Conservation (phyloP, 1,139 yeast species). For the Candida sanyaensis region DNA sequence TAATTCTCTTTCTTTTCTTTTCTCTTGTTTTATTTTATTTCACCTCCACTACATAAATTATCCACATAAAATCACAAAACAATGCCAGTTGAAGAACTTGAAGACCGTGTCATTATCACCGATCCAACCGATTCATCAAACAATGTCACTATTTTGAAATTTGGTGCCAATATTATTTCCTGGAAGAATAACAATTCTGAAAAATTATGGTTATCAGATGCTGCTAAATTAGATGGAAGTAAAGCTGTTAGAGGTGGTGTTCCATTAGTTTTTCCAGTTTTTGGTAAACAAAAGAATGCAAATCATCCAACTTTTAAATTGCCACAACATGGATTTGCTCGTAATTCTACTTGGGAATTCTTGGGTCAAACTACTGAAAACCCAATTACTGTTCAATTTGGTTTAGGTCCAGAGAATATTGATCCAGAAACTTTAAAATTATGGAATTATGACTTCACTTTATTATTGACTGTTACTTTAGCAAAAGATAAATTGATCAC, state of each 20-base stretch:
- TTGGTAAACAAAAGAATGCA: conserved; percentile 64
- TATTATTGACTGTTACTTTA: conserved; percentile 68
- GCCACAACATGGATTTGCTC: conserved; percentile 97
- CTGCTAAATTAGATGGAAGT: conserved; percentile 84
- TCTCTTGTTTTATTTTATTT: not conserved
- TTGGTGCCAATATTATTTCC: conserved; percentile 86
- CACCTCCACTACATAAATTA: not conserved
- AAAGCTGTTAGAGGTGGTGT: conserved; percentile 97
- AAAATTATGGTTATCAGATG: conserved; percentile 63
- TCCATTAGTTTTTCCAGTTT: conserved; percentile 93
- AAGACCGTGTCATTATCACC: conserved; percentile 60
- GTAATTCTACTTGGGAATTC: conserved; percentile 89
- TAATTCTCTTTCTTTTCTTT: not conserved
- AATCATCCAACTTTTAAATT: conserved; percentile 46
- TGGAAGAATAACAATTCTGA: conserved; percentile 74
- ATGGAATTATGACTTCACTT: conserved; percentile 70
- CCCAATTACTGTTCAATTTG: conserved; percentile 80
- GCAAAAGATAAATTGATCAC: conserved; percentile 58
- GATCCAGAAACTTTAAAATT: conserved; percentile 59
- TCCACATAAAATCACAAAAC: not conserved
- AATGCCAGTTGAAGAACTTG: conserved; percentile 67
- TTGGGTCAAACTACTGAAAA: conserved; percentile 69
- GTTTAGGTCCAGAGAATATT: conserved; percentile 81
- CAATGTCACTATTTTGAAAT: conserved; percentile 66
- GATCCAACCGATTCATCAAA: conserved; percentile 57